Base-by-base conservation (phyloP, 1,284 basidiomycete species). In the Cerioporus squamosus region DNA sequence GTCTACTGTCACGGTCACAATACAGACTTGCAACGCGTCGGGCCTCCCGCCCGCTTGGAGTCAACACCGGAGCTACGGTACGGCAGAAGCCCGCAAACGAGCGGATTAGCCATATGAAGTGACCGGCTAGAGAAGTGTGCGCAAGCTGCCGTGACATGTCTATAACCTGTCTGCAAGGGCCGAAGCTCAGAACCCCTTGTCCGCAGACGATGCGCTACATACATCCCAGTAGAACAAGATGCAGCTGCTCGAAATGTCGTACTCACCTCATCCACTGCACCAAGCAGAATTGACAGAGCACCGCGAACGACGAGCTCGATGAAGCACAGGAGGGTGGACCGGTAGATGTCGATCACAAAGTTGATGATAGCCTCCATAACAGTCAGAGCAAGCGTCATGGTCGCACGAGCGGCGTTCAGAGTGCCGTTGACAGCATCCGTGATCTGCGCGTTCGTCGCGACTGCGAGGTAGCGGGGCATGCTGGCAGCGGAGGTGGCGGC, bases 271-370 rank as follows among this genome's bases (percentile, higher is more conserved):
- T 92, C 77, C 1, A 95, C 91, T 6, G 93, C 94, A 46, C 78
- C 80, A 53, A 97, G 94, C 18, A 98, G 75, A 50, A 98, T 77
- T 24, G 87, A 82, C 38, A 99, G 78, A 2, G 85, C 87, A 15
- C 94, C 94, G 22, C 88, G 84, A 2, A 99, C 88, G 14, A 94
- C 86, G 46, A 98, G 81, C 76, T 98, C 94, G 63, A 98, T 78
- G 63, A 97, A 94, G 75, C 96, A 98, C 50, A 98, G 80, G 66
- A 97, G 88, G 1, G 95, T 89, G 4, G 93, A 94, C 39, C 94
- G 88, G 72, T 98, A 99, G 53, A 90, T 86, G 75, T 95, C 91
- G 66, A 98, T 86, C 59, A 97, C 84, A 74, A 98, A 98, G 66
- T 93, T 91, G 74, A 97, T 90, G 66, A 97, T 86, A 1, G 81